Base-by-base conservation (phyloP, 768 basidiomycete species). In the Boletus pseudopeckii region DNA sequence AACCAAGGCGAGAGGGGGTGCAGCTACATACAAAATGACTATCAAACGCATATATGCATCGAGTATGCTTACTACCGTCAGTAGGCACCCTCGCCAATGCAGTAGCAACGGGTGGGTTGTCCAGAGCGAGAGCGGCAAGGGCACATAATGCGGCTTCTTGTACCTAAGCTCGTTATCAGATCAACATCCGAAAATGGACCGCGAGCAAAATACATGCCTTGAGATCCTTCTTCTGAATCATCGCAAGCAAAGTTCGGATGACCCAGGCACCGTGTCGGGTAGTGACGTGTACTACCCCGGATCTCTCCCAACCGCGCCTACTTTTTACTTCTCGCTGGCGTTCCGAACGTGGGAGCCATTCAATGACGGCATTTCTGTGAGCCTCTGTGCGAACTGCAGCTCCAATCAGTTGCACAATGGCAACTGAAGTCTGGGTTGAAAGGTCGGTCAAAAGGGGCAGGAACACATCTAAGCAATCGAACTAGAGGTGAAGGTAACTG, bases 281-380 rank as follows among this genome's bases (percentile, higher is more conserved):
- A 11, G 68, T 72, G 4, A 72, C 70, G 24, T 70, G 69, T 14
- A 66, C 66, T 1, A 73, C 60, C 0, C 78, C 75, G 0, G 77
- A 72, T 63, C 83, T 85, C 71, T 91, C 89, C 89, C 89, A 92
- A 4, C 88, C 86, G 1, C 89, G 77, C 54, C 80, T 80, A 3
- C 75, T 76, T 57, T 79, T 84, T 24, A 76, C 72, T 48, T 84
- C 83, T 55, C 74, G 78, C 38, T 73, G 64, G 20, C 86, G 72
- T 20, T 88, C 85, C 0, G 67, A 60, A 0, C 72, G 78, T 7
- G 86, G 88, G 0, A 82, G 62, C 88, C 88, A 90, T 22, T 82
- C 80, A 0, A 80, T 70, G 15, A 89, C 72, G 2, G 73, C 70
- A 1, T 65, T 63, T 20, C 87, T 77, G 59, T 88, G 80, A 3